Percentiles rank a stretch among this genome's conserved stretches.
Evolutionary conservation across 345 rosid genomes (phyloP).

Genomic region (Arabis hirsuta): DNA sequence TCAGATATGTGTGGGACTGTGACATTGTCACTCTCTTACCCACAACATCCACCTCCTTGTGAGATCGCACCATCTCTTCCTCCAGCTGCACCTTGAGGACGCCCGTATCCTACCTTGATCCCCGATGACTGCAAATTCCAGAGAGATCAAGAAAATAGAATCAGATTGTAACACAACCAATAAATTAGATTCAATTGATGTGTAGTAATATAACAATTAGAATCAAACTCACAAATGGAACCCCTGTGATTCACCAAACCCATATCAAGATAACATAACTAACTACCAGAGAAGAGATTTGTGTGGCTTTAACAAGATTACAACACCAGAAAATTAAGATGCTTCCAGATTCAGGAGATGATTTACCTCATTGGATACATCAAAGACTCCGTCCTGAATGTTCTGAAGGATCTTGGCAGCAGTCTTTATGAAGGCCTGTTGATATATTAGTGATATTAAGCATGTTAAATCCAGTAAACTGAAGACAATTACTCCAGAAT

Average conservation of each 20-base stretch:
- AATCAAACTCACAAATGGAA: neutral
- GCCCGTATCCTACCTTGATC: slow-evolving; percentile 86
- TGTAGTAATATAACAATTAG: neutral
- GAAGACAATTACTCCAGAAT: neutral
- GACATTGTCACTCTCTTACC: slow-evolving; percentile 33
- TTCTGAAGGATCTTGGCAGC: slow-evolving; percentile 92
- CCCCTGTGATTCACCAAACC: neutral
- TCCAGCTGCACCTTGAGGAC: slow-evolving; percentile 71
- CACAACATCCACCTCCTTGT: slow-evolving; percentile 83
- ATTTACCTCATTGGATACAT: slow-evolving; percentile 84
- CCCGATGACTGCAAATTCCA: slow-evolving; percentile 74
- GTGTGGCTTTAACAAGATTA: slow-evolving; percentile 5
- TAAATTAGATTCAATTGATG: neutral
- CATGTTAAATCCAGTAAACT: neutral
- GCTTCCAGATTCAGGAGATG: neutral
- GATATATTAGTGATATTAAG: neutral
- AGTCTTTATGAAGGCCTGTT: slow-evolving; percentile 87
- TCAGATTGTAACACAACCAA: slow-evolving; percentile 6
- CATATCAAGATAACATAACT: slow-evolving; percentile 11
- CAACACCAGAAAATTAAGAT: neutral
- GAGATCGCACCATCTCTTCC: slow-evolving; percentile 77
- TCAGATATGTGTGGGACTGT: slow-evolving; percentile 12
- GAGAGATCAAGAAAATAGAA: neutral
- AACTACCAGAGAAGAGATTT: slow-evolving; percentile 5
- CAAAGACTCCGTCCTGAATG: slow-evolving; percentile 86